Evolutionary conservation across 129 eudicot species (phyloP).

Genomic region (Flaveria robusta): DNA sequence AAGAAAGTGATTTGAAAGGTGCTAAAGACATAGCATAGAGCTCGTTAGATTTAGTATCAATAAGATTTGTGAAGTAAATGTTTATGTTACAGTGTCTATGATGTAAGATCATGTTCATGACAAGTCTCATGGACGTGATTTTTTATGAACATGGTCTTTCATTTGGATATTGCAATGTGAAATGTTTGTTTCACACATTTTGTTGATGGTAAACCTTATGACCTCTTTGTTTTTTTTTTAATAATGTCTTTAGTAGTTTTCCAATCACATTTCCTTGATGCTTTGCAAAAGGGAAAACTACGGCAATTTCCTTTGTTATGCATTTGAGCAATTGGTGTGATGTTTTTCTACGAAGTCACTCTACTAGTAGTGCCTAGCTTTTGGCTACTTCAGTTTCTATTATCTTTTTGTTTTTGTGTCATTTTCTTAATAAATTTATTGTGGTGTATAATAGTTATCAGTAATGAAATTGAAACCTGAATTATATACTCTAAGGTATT

Average conservation of each 20-base stretch:
- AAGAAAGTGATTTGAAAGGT: neutral
- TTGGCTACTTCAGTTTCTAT: no score
- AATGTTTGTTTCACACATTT: neutral
- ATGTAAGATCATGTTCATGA: neutral
- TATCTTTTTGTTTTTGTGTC: no score
- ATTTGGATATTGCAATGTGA: neutral
- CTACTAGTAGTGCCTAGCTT: no score
- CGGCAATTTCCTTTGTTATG: neutral
- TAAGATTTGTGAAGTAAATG: neutral
- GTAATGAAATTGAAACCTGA: no score
- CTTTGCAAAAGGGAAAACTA: neutral
- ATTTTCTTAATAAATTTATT: no score
- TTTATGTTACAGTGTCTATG: neutral
- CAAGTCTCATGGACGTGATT: neutral
- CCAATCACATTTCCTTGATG: conserved; percentile 1
- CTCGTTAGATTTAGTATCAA: neutral
- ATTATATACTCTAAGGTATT: no score
- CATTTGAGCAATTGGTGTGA: no score
- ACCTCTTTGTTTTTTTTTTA: neutral
- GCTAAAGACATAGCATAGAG: neutral
- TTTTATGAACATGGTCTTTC: neutral
- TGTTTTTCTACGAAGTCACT: no score
- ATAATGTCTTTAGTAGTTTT: neutral
- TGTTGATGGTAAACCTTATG: conserved; percentile 3
- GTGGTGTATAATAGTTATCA: no score